Conservation (phyloP, 2,329 filamentous ascomycete genomes). For the Zymoseptoria crescenta region DNA sequence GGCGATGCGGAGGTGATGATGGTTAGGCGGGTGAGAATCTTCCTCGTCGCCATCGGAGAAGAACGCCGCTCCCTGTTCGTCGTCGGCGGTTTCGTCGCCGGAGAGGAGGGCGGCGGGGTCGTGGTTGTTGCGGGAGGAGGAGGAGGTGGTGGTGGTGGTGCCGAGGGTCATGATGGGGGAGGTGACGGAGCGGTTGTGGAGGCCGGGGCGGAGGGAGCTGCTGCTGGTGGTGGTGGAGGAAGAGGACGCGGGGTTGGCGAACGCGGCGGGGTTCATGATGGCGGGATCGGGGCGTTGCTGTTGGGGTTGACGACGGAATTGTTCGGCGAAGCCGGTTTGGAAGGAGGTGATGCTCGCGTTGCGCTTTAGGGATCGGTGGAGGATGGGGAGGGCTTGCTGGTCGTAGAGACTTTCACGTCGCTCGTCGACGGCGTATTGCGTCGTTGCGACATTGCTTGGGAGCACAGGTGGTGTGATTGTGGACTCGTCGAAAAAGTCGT, state of each 20-base stretch:
- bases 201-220: constrained; percentile 46
- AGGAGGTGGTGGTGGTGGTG: constrained; percentile 39
- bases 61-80: constrained; percentile 50
- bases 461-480: constrained; percentile 12
- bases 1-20: constrained; percentile 38
- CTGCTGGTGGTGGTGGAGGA: constrained; percentile 21
- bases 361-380: constrained; percentile 69
- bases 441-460: constrained; percentile 9
- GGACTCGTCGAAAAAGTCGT: constrained; percentile 47
- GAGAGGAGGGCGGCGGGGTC: constrained; percentile 48
- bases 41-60: constrained; percentile 78
- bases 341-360: constrained; percentile 69
- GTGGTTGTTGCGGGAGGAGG: constrained; percentile 36
- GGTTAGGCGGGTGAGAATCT: neutral
- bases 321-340: constrained; percentile 80
- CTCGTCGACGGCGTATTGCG: constrained; percentile 33
- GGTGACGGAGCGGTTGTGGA: constrained; percentile 78
- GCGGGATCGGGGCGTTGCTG: constrained; percentile 33
- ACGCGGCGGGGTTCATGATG: constrained; percentile 51
- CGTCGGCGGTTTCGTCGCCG: constrained; percentile 61
- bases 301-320: constrained; percentile 45
- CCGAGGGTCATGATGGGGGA: constrained; percentile 56
- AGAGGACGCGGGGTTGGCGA: constrained; percentile 28
- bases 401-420: constrained; percentile 80
- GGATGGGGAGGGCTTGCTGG: constrained; percentile 81